Conservation (phyloP, 2,329 filamentous ascomycete genomes). For the Fusarium virguliforme region DNA sequence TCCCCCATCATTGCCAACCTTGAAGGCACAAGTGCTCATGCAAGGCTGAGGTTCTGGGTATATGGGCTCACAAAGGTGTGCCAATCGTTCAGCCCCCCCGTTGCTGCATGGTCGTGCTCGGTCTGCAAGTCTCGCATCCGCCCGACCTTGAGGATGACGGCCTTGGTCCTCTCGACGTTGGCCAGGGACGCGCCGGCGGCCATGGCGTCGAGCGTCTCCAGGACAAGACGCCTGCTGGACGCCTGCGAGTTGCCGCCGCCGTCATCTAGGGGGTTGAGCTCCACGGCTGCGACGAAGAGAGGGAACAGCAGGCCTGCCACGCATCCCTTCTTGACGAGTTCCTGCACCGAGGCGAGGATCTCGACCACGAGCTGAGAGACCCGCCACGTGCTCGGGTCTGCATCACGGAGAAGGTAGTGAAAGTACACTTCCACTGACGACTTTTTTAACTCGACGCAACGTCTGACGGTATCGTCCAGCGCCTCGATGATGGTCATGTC, state of each 20-base stretch:
- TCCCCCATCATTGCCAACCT: no score
- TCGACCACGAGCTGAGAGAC: slow-evolving; percentile 29
- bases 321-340: slow-evolving; percentile 37
- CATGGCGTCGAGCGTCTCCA: slow-evolving; percentile 55
- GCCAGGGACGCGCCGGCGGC: slow-evolving; percentile 58
- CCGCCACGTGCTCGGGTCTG: slow-evolving; percentile 55
- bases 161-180: slow-evolving; percentile 62
- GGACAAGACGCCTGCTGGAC: slow-evolving; percentile 38
- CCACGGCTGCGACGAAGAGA: slow-evolving; percentile 45
- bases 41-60: slow-evolving; percentile 51
- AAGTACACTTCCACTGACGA: slow-evolving; percentile 63
- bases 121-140: slow-evolving; percentile 58
- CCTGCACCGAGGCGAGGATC: slow-evolving; percentile 25
- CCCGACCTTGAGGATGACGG: slow-evolving; percentile 66
- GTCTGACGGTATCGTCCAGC: slow-evolving; percentile 41
- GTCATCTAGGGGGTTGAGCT: slow-evolving; percentile 41
- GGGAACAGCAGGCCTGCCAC: slow-evolving; percentile 43
- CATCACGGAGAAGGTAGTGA: slow-evolving; percentile 62
- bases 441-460: slow-evolving; percentile 54
- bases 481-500: neutral
- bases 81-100: slow-evolving; percentile 46
- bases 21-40: slow-evolving; percentile 15
- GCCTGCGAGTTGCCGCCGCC: slow-evolving; percentile 3
- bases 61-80: slow-evolving; percentile 49
- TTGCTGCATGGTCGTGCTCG: slow-evolving; percentile 4